These are phyloP conservation scores for Mariannaea elegans DNA, from an alignment of 2,329 filamentous ascomycete genomes.

Conservation along the genomic window DNA sequence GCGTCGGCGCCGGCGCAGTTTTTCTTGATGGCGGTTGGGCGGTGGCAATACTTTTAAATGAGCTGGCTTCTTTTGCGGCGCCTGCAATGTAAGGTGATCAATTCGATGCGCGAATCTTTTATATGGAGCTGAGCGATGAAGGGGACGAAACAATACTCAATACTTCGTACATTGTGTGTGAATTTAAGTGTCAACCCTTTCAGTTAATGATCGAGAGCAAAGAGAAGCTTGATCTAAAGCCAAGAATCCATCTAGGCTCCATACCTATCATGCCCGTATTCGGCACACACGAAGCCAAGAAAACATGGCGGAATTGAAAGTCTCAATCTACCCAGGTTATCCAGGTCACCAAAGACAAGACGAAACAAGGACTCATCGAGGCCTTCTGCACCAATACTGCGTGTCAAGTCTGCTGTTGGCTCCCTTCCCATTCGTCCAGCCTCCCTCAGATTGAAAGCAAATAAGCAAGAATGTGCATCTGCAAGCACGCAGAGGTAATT, in stretches of 20 bases:
- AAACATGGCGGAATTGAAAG: background rate
- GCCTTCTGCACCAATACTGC: background rate
- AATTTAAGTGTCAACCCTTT: background rate
- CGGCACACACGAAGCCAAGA: background rate
- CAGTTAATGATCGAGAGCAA: background rate
- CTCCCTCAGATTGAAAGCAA: background rate
- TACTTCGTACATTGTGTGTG: background rate
- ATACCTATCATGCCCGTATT: background rate
- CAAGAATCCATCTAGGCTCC: background rate
- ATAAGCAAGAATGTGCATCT: background rate
- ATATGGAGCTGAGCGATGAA: background rate
- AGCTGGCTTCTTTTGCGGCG: slow-evolving; percentile 7
- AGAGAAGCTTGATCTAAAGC: background rate
- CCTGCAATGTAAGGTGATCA: background rate
- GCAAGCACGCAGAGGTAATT: background rate
- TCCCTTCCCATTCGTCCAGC: background rate
- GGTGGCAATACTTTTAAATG: slow-evolving; percentile 9
- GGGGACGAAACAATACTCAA: background rate
- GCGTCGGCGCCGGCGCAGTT: slow-evolving; percentile 8
- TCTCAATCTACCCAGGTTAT: background rate
- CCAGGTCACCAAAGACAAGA: slow-evolving; percentile 13
- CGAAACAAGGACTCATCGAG: slow-evolving; percentile 8
- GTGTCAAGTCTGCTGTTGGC: background rate
- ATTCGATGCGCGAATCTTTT: slow-evolving; percentile 6
- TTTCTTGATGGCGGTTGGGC: background rate